Base-by-base conservation (phyloP, 2,329 filamentous ascomycete species). In the Apiospora aurea region DNA sequence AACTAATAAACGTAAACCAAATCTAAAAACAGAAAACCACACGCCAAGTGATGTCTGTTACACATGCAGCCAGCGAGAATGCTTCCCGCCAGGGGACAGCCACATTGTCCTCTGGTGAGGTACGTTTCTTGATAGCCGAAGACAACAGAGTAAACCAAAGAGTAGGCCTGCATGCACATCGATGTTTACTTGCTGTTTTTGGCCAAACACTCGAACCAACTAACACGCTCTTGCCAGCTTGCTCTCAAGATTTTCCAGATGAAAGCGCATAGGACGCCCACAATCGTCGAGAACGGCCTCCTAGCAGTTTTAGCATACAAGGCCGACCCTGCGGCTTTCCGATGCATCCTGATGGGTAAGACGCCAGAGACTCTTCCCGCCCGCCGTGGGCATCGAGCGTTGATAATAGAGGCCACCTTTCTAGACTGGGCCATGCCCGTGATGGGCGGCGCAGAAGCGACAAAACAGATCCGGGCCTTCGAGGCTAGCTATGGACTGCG, bases 291-390 rank as follows among this genome's bases (percentile, higher is more conserved):
- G 18, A 64, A 64, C 10, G 57, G 57, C 7, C 57, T 64, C 41
- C 57, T 64, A 4, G 57, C 57, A 41, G 57, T 64, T 14, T 29
- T 13, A 3, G 34, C 57, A 18, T 64, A 64, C 34, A 64, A 41
- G 34, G 57, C 57, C 41, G 57, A 64, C 21, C 57, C 57, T 24
- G 57, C 16, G 57, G 57, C 57, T 41, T 64, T 64, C 21, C 57
- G 57, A 10, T 64, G 57, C 57, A 64, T 64, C n/a, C 21, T 64
- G 57, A 64, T 64, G 57, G 57, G 57, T 64, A 41, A 4, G 57
- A 41, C 1, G 57, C 18, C 11, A n/a, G 46, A 49, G 46, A n/a
- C 34, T 14, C 34, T 34, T n/a, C 18, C 18, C 8, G 21, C 18
- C 1, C 18, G 18, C 7, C 10, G 41, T n/a, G 7, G 13, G n/a